Conservation (phyloP, 2,329 filamentous ascomycete species). For the Cladosporium sp. region DNA sequence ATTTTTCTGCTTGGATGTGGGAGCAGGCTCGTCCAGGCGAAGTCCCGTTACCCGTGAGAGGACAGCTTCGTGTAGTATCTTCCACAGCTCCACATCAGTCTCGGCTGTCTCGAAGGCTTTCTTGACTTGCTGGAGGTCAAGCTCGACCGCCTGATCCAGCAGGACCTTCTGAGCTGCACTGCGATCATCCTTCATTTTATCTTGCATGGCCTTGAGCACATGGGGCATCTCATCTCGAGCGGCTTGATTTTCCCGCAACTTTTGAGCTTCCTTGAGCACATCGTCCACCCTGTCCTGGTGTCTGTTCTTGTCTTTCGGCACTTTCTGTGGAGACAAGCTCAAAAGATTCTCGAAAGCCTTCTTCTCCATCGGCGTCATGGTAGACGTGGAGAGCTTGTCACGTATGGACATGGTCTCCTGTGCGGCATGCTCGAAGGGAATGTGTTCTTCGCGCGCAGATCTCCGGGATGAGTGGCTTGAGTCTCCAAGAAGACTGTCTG, state of each 20-base stretch:
- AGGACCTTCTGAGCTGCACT: not conserved
- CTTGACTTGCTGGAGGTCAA: conserved; percentile 6
- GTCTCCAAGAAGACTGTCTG: not conserved
- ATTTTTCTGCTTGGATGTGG: not conserved
- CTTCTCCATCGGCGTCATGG: conserved; percentile 15
- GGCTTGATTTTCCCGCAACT: not conserved
- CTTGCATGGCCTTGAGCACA: not conserved
- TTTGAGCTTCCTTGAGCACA: not conserved
- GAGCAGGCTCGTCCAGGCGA: not conserved
- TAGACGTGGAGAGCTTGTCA: conserved; percentile 3
- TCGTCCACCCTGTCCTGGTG: not conserved
- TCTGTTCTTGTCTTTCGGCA: no score
- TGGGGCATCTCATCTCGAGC: not conserved
- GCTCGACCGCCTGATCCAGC: conserved; percentile 1
- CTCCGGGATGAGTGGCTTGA: not conserved
- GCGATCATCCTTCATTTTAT: not conserved
- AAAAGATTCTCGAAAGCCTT: conserved; percentile 17
- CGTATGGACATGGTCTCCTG: conserved; percentile 5
- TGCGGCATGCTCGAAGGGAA: conserved; percentile 14
- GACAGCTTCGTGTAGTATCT: conserved; percentile 9
- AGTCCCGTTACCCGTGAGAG: conserved; percentile 2
- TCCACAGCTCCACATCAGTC: conserved; percentile 17
- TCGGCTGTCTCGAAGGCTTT: conserved; percentile 1
- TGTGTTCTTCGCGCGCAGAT: conserved; percentile 1
- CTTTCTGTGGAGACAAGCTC: conserved; percentile 1